These are phyloP conservation scores for Puccinia horiana DNA, from an alignment of 1,284 basidiomycete genomes.

Conservation along the genomic window DNA sequence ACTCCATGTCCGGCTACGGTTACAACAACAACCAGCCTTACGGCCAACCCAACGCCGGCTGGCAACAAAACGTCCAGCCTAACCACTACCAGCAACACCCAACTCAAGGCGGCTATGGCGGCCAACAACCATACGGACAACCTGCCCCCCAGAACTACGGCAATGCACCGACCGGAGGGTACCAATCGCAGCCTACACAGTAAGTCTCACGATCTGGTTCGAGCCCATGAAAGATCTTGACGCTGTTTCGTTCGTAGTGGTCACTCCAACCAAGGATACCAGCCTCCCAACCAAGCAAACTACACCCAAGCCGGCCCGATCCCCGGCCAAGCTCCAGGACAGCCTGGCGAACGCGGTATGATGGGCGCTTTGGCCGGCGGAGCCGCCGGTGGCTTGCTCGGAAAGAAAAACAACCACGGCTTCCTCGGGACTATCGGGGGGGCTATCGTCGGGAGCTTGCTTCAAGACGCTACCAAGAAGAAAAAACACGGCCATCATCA, in stretches of 20 bases:
- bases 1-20: constrained; percentile 22
- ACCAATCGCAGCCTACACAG: not conserved
- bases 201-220: not conserved
- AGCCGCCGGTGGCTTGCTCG: constrained; percentile 3
- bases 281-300: constrained; percentile 1
- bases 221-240: not conserved
- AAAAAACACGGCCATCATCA: constrained; percentile 37
- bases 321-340: not conserved
- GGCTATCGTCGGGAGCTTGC: constrained; percentile 22
- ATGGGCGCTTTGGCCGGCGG: constrained; percentile 34
- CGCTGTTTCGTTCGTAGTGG: not conserved
- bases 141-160: constrained; percentile 14
- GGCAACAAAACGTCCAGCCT: not conserved
- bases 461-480: constrained; percentile 28
- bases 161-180: constrained; percentile 11
- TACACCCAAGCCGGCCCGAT: not conserved
- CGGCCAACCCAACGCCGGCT: constrained; percentile 8
- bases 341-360: constrained; percentile 29
- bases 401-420: constrained; percentile 33
- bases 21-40: constrained; percentile 16
- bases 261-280: constrained; percentile 1
- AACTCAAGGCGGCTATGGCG: not conserved
- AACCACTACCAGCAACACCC: constrained; percentile 9
- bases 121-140: constrained; percentile 1
- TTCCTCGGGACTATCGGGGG: constrained; percentile 29